Conservation (phyloP, 805 yeast genomes). For the Candida lessepsii region DNA sequence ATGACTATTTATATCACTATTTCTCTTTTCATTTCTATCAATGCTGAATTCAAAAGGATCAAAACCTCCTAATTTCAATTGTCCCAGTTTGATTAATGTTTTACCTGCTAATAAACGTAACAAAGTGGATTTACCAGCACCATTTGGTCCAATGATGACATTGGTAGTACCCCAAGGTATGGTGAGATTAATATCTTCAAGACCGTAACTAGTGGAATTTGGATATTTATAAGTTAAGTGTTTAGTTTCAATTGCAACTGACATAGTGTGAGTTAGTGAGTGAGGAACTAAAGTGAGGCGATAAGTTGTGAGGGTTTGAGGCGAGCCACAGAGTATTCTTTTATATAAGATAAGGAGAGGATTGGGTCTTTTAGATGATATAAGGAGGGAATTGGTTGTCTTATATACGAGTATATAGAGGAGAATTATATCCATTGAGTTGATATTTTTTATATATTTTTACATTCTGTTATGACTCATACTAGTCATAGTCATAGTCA, state of each 20-base stretch:
- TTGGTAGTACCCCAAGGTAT: slow-evolving; percentile 75
- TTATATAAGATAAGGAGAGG: too few species aligned
- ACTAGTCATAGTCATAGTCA: too few species aligned
- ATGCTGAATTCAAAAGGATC: slow-evolving; percentile 79
- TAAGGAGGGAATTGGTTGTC: too few species aligned
- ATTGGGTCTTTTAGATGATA: too few species aligned
- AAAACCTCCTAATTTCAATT: slow-evolving; percentile 68
- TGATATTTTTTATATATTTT: neutral
- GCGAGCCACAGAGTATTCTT: too few species aligned
- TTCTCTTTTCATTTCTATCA: slow-evolving; percentile 42
- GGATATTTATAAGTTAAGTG: slow-evolving; percentile 71
- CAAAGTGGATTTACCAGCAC: slow-evolving; percentile 95
- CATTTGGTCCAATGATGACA: slow-evolving; percentile 87
- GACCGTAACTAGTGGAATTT: slow-evolving; percentile 56
- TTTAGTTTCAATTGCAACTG: slow-evolving; percentile 57
- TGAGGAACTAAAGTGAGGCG: too few species aligned
- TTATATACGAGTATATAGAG: too few species aligned
- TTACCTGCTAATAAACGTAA: slow-evolving; percentile 87
- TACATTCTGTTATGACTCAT: too few species aligned
- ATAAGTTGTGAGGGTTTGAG: neutral
- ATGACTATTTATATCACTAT: slow-evolving; percentile 45
- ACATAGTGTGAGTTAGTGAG: too few species aligned
- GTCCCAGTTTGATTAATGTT: slow-evolving; percentile 74
- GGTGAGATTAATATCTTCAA: slow-evolving; percentile 58
- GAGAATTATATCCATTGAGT: too few species aligned